Percentiles rank a stretch among this genome's conserved stretches.
phyloP scores from a whole-genome alignment of 2,329 filamentous ascomycete species.

The Phialophora tarda region DNA sequence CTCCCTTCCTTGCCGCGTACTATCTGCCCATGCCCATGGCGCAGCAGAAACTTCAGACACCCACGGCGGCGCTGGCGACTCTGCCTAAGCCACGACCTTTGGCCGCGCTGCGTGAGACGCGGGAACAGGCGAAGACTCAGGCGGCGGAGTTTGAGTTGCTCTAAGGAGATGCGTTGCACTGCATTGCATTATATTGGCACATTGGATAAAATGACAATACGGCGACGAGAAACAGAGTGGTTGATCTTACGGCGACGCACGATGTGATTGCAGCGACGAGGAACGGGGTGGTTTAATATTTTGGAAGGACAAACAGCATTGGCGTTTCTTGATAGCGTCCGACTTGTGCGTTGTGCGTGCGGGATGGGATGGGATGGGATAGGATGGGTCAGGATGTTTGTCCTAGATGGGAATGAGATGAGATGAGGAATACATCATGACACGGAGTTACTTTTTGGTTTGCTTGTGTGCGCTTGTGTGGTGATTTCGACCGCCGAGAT shows the following conservation, averaged over 20 bases:
- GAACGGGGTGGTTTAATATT: background rate
- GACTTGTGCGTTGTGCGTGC: background rate
- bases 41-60: constrained; percentile 13
- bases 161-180: background rate
- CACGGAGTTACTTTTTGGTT: background rate
- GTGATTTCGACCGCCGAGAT: background rate
- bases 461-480: background rate
- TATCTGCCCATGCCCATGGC: constrained; percentile 19
- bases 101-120: constrained; percentile 22
- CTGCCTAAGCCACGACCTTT: constrained; percentile 28
- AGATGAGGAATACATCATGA: background rate
- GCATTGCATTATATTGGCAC: background rate
- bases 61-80: constrained; percentile 9
- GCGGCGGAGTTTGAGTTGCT: constrained; percentile 20
- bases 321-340: background rate
- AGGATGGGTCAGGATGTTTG: background rate
- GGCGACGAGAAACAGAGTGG: background rate
- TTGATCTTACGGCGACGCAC: background rate
- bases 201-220: background rate
- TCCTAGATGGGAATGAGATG: background rate
- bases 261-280: background rate
- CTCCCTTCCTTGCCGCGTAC: constrained; percentile 29
- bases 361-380: background rate
- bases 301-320: background rate
- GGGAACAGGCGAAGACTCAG: constrained; percentile 16